Evolutionary conservation across 2,329 filamentous ascomycete species (phyloP).

Genomic region (Sporothrix pseudoabietina): DNA sequence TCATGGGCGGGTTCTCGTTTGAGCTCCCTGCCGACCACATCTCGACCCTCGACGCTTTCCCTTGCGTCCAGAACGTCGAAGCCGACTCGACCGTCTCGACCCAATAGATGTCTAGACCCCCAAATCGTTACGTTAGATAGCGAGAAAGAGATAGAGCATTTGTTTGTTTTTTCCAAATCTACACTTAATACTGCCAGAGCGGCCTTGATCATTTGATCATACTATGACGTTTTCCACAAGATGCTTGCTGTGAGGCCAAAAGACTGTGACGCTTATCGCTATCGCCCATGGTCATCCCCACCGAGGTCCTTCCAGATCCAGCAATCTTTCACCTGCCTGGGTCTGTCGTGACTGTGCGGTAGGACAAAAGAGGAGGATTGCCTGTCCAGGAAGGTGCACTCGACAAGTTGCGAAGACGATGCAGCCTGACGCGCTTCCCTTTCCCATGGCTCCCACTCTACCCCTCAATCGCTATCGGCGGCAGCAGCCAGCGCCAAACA

Average conservation of each 20-base stretch:
- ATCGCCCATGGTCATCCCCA: background rate
- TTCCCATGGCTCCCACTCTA: background rate
- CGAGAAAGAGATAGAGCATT: background rate
- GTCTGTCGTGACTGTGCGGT: background rate
- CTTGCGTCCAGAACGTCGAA: constrained; percentile 76
- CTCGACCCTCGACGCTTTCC: constrained; percentile 64
- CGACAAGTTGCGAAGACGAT: background rate
- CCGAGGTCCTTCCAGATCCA: background rate
- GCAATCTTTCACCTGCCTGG: background rate
- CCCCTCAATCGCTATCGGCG: constrained; percentile 25
- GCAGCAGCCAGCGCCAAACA: background rate
- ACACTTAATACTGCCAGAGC: background rate
- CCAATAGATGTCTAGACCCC: constrained; percentile 55
- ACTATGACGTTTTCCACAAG: background rate
- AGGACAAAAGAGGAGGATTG: background rate
- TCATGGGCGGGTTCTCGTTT: constrained; percentile 94
- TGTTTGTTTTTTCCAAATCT: background rate
- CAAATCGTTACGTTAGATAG: background rate
- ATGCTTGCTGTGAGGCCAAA: background rate
- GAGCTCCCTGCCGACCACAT: constrained; percentile 69
- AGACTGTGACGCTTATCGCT: background rate
- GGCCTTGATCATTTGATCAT: too few relatives aligned
- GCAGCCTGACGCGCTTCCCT: constrained; percentile 16
- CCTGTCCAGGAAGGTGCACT: background rate
- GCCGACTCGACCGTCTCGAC: constrained; percentile 68